Evolutionary conservation across 2,329 filamentous ascomycete genomes (phyloP).

Genomic region (Colletotrichum eremochloae): DNA sequence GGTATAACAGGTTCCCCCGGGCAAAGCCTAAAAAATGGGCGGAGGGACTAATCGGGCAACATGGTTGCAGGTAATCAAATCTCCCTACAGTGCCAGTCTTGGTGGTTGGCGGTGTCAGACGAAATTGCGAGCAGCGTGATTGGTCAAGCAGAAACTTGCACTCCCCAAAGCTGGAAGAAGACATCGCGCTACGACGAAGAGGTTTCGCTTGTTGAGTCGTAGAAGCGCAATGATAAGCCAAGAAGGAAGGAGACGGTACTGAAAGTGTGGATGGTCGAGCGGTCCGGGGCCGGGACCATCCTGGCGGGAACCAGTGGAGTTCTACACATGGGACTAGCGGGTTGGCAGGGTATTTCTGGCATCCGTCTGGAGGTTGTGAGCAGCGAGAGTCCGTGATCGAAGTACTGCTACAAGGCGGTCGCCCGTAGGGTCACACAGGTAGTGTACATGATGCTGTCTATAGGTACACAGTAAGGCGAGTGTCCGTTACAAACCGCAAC

Average conservation of each 20-base stretch:
- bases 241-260: slow-evolving; percentile 1
- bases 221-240: slow-evolving; percentile 9
- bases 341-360: slow-evolving; percentile 14
- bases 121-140: slow-evolving; percentile 28
- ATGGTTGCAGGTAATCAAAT: slow-evolving; percentile 20
- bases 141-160: slow-evolving; percentile 9
- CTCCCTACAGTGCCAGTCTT: slow-evolving; percentile 25
- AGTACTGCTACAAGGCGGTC: too few species aligned
- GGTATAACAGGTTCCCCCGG: slow-evolving; percentile 37
- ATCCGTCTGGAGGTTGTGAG: slow-evolving; percentile 14
- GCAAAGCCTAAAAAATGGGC: slow-evolving; percentile 40
- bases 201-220: background rate
- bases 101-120: slow-evolving; percentile 24
- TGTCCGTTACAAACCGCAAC: background rate
- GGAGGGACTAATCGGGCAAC: slow-evolving; percentile 26
- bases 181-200: background rate
- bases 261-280: slow-evolving; percentile 1
- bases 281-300: slow-evolving; percentile 27
- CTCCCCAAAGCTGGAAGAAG: background rate
- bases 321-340: slow-evolving; percentile 24
- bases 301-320: slow-evolving; percentile 18
- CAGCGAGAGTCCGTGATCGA: background rate
- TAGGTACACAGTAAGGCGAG: background rate
- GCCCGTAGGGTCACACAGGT: too few species aligned
- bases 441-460: too few species aligned